A percentile compares a stretch with the other conserved stretches of the same genome.
Evolutionary conservation across 1,284 basidiomycete species (phyloP).

Genomic region (Bjerkandera adusta): DNA sequence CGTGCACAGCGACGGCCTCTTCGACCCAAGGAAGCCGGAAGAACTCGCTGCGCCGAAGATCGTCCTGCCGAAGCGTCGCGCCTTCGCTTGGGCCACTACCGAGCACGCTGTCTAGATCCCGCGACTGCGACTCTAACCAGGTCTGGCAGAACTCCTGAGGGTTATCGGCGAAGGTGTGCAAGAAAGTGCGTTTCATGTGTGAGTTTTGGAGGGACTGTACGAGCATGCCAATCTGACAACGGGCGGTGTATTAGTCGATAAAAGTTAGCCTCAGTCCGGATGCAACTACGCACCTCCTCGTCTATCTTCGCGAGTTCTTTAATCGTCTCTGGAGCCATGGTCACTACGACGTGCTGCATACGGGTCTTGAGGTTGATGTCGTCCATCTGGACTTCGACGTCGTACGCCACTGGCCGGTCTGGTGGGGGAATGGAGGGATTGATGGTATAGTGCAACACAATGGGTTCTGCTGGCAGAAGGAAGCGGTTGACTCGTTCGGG

Average conservation of each 20-base stretch:
- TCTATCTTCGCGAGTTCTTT: constrained; percentile 77
- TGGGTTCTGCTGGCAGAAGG: constrained; percentile 78
- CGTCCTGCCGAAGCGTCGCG: constrained; percentile 79
- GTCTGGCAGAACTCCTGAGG: constrained; percentile 84
- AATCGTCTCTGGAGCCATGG: constrained; percentile 66
- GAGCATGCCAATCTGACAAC: constrained; percentile 67
- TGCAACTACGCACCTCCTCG: constrained; percentile 65
- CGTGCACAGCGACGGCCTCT: constrained; percentile 59
- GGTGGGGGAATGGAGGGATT: constrained; percentile 57
- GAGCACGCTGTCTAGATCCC: constrained; percentile 88
- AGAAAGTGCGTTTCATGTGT: constrained; percentile 84
- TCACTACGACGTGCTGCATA: constrained; percentile 74
- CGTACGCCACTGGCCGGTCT: constrained; percentile 74
- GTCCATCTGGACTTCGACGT: constrained; percentile 89
- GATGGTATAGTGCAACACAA: constrained; percentile 80
- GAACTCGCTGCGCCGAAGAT: constrained; percentile 85
- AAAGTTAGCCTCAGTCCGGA: constrained; percentile 1
- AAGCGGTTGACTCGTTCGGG: constrained; percentile 86
- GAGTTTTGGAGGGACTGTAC: constrained; percentile 85
- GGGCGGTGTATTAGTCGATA: constrained; percentile 4
- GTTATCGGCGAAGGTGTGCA: constrained; percentile 80
- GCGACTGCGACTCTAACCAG: constrained; percentile 89
- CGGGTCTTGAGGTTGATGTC: constrained; percentile 74
- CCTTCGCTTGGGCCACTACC: constrained; percentile 85
- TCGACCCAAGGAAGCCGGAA: constrained; percentile 91